A percentile compares a stretch with the other conserved stretches of the same genome.
phyloP scores from a whole-genome alignment of 345 rosid species.

The Gossypium longicalyx region DNA sequence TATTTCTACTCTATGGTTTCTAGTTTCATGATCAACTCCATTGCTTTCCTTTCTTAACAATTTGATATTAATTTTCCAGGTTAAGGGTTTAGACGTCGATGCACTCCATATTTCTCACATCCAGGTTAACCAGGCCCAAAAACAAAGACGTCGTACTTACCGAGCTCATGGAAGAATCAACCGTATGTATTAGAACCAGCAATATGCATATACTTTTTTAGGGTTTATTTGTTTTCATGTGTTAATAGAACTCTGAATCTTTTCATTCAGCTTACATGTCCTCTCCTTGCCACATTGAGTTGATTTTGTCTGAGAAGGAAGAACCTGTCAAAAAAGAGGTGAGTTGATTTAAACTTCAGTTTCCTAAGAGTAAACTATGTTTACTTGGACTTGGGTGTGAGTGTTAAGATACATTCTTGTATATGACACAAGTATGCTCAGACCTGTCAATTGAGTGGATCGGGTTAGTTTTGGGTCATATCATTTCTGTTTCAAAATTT shows the following conservation, averaged over 20 bases:
- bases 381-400: neutral
- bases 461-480: no score
- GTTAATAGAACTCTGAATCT: neutral
- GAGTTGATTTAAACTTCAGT: neutral
- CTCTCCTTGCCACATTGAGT: slow-evolving; percentile 90
- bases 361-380: neutral
- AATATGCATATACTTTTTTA: neutral
- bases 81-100: slow-evolving; percentile 92
- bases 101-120: slow-evolving; percentile 73
- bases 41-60: neutral
- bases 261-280: slow-evolving; percentile 79
- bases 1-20: slow-evolving; percentile 9
- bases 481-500: no score
- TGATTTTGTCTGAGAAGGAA: slow-evolving; percentile 86
- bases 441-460: no score
- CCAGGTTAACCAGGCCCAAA: slow-evolving; percentile 94
- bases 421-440: no score
- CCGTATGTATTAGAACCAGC: slow-evolving; percentile 38
- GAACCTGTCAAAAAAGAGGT: slow-evolving; percentile 95
- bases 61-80: slow-evolving; percentile 31
- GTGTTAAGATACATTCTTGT: neutral
- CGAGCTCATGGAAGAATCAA: slow-evolving; percentile 97
- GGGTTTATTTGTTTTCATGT: no score
- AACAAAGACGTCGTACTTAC: slow-evolving; percentile 90
- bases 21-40: neutral